phyloP scores from a whole-genome alignment of 305 asterid genomes.

The Plantago coronopus region DNA sequence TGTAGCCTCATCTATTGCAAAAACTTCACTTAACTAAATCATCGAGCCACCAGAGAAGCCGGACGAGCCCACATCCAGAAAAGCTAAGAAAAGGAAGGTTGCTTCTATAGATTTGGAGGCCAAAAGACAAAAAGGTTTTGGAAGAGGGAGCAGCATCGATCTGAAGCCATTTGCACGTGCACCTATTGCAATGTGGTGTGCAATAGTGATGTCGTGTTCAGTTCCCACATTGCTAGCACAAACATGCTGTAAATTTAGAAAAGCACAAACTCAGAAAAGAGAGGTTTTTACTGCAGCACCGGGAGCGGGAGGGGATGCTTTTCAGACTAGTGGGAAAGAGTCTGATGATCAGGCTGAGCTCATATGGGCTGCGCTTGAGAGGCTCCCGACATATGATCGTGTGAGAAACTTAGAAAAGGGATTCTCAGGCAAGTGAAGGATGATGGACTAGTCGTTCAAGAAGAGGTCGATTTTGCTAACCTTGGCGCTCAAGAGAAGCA shows the following conservation, averaged over 20 bases:
- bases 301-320: constrained; percentile 68
- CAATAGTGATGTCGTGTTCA: constrained; percentile 61
- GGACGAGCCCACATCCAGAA: constrained; percentile 28
- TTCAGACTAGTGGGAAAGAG: constrained; percentile 63
- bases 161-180: constrained; percentile 46
- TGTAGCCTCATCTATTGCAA: not conserved
- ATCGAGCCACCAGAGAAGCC: constrained; percentile 56
- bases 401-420: constrained; percentile 73
- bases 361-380: constrained; percentile 89
- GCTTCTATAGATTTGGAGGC: constrained; percentile 50
- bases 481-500: constrained; percentile 59
- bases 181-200: constrained; percentile 65
- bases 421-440: constrained; percentile 60
- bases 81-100: constrained; percentile 38
- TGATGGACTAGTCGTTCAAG: constrained; percentile 58
- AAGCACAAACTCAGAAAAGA: constrained; percentile 39
- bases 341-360: constrained; percentile 83
- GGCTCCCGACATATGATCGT: constrained; percentile 83
- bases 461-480: constrained; percentile 65
- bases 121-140: constrained; percentile 53
- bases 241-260: constrained; percentile 53
- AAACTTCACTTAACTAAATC: constrained; percentile 20
- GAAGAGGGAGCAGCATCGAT: constrained; percentile 70
- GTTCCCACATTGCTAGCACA: constrained; percentile 60
- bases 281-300: constrained; percentile 61